Conservation (phyloP, 495 filamentous ascomycete species). For the Margaritispora aquatica region DNA sequence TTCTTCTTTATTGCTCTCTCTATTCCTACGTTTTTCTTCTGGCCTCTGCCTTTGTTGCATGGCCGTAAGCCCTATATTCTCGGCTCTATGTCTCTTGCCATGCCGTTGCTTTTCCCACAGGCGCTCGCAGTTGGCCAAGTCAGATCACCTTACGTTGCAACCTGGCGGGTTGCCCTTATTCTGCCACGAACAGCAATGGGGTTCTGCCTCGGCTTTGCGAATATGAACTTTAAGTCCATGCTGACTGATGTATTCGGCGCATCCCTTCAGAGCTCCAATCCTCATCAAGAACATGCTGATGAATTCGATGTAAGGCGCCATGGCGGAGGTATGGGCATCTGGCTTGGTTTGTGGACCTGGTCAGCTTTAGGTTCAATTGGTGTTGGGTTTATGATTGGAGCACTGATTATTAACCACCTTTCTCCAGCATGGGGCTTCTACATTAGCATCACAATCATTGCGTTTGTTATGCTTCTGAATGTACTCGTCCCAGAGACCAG, state of each 20-base stretch:
- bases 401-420: conserved; percentile 51
- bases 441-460: conserved; percentile 56
- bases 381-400: conserved; percentile 63
- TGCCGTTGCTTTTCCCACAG: conserved; percentile 71
- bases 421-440: conserved; percentile 70
- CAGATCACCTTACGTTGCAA: conserved; percentile 48
- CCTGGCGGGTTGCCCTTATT: conserved; percentile 54
- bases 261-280: conserved; percentile 61
- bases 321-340: conserved; percentile 69
- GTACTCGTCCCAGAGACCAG: conserved; percentile 60
- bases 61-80: conserved; percentile 71
- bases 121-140: conserved; percentile 50
- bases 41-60: conserved; percentile 71
- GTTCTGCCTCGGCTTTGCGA: conserved; percentile 63
- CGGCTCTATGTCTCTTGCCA: conserved; percentile 53
- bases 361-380: conserved; percentile 62
- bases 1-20: conserved; percentile 62
- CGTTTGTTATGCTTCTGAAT: conserved; percentile 55
- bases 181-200: conserved; percentile 58
- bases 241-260: conserved; percentile 70
- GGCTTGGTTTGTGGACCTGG: conserved; percentile 75
- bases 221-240: conserved; percentile 65
- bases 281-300: conserved; percentile 63
- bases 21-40: conserved; percentile 59
- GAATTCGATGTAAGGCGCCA: conserved; percentile 57